Conservation (phyloP, 495 filamentous ascomycete species). For the Daldinia vernicosa region DNA sequence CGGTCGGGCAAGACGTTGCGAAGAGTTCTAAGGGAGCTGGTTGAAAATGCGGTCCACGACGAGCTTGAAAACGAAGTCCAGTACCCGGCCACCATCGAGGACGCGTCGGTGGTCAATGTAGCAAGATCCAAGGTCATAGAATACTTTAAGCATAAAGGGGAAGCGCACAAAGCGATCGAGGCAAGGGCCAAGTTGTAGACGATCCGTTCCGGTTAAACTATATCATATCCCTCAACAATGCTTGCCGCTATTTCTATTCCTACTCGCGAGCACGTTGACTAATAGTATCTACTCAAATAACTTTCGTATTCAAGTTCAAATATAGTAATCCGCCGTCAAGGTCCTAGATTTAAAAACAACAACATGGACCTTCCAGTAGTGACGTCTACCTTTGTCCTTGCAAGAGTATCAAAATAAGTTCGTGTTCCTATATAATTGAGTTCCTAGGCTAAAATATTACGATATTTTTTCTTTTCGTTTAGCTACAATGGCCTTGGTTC, state of each 20-base stretch:
- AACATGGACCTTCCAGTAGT: neutral
- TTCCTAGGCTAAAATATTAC: neutral
- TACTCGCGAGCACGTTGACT: neutral
- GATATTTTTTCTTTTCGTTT: neutral
- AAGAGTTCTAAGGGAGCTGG: conserved; percentile 78
- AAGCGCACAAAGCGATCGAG: conserved; percentile 61
- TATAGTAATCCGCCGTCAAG: neutral
- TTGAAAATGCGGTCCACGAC: conserved; percentile 71
- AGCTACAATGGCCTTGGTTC: neutral
- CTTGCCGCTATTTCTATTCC: neutral
- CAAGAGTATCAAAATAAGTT: neutral
- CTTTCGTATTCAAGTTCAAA: neutral
- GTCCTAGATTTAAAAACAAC: neutral
- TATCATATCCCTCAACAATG: neutral
- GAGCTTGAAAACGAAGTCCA: conserved; percentile 60
- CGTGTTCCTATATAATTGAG: neutral
- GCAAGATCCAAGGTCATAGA: conserved; percentile 57
- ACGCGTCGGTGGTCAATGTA: conserved; percentile 58
- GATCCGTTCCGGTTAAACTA: neutral
- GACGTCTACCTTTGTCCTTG: neutral
- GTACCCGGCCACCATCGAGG: conserved; percentile 65
- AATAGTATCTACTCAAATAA: neutral
- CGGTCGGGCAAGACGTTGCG: conserved; percentile 87
- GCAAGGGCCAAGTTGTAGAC: conserved; percentile 66
- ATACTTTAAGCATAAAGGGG: conserved; percentile 59